Evolutionary conservation across 805 yeast genomes (phyloP).

Genomic region (Candida sphagnicola): DNA sequence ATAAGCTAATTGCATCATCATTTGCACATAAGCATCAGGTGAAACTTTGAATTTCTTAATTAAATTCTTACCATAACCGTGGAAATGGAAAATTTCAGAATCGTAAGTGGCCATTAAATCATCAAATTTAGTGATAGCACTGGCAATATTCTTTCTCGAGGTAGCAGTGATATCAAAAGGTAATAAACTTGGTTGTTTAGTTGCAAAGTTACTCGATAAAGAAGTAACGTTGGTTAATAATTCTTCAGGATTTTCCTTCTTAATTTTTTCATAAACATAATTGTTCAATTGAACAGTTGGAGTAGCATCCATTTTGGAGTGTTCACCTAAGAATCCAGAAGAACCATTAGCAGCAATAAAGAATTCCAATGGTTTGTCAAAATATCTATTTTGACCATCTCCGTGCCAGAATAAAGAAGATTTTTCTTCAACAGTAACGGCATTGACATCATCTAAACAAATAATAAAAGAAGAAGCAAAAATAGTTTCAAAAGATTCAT

Average conservation of each 20-base stretch:
- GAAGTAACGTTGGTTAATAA: conserved; percentile 25
- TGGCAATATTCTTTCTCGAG: conserved; percentile 46
- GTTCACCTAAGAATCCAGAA: conserved; percentile 95
- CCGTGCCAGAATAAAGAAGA: conserved; percentile 92
- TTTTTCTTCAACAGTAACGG: conserved; percentile 77
- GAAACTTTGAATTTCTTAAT: conserved; percentile 82
- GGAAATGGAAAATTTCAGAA: conserved; percentile 73
- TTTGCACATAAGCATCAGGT: conserved; percentile 92
- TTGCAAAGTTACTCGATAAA: conserved; percentile 5
- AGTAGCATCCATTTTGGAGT: conserved; percentile 97
- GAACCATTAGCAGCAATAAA: conserved; percentile 76
- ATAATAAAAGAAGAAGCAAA: conserved; percentile 76
- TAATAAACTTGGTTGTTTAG: conserved; percentile 20
- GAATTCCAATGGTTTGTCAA: conserved; percentile 87
- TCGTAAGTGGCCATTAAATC: conserved; percentile 62
- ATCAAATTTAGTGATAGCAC: conserved; percentile 56
- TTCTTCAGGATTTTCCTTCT: conserved; percentile 32
- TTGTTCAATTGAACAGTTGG: conserved; percentile 89
- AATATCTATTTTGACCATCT: conserved; percentile 86
- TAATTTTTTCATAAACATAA: conserved; percentile 56
- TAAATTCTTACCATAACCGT: conserved; percentile 79
- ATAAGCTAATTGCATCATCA: conserved; percentile 87
- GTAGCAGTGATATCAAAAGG: conserved; percentile 57
- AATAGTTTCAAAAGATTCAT: conserved; percentile 59
- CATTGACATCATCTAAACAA: conserved; percentile 69